Percentiles rank a stretch among this genome's conserved stretches.
phyloP scores from a whole-genome alignment of 2,329 filamentous ascomycete genomes.

The Fusarium avenaceum region DNA sequence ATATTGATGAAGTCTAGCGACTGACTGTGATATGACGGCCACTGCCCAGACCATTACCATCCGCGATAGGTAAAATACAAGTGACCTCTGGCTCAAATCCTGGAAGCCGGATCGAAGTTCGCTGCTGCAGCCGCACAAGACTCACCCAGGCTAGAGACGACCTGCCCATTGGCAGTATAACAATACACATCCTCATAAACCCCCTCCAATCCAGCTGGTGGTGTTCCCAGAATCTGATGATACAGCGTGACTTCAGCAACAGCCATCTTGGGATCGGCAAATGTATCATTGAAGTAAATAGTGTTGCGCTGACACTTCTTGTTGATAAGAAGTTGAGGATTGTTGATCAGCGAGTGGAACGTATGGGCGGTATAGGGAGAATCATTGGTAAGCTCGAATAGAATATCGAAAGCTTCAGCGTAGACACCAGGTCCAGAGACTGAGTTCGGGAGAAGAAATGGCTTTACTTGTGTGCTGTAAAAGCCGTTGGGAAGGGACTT shows the following conservation, averaged over 20 bases:
- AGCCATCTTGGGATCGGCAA: constrained; percentile 15
- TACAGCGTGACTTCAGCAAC: constrained; percentile 18
- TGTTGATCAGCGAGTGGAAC: constrained; percentile 21
- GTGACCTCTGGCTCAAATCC: background rate
- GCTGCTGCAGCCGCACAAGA: constrained; percentile 12
- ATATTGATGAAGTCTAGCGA: too few relatives aligned
- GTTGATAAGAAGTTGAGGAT: constrained; percentile 17
- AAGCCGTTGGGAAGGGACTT: constrained; percentile 6
- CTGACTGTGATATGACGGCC: too few relatives aligned
- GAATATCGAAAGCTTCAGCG: constrained; percentile 20
- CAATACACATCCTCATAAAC: constrained; percentile 21
- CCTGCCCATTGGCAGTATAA: constrained; percentile 15
- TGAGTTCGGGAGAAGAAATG: constrained; percentile 17
- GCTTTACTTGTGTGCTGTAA: constrained; percentile 11
- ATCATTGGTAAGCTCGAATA: background rate
- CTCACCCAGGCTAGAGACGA: constrained; percentile 14
- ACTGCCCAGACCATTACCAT: too few relatives aligned
- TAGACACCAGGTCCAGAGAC: constrained; percentile 25
- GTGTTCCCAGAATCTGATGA: constrained; percentile 15
- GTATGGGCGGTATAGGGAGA: constrained; percentile 21
- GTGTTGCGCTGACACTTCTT: constrained; percentile 26
- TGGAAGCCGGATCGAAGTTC: constrained; percentile 18
- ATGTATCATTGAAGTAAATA: constrained; percentile 20
- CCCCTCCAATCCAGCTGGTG: constrained; percentile 6
- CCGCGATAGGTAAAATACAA: too few relatives aligned